These are phyloP conservation scores for Albifimbria verrucaria DNA, from an alignment of 2,329 filamentous ascomycete species.

Conservation along the genomic window DNA sequence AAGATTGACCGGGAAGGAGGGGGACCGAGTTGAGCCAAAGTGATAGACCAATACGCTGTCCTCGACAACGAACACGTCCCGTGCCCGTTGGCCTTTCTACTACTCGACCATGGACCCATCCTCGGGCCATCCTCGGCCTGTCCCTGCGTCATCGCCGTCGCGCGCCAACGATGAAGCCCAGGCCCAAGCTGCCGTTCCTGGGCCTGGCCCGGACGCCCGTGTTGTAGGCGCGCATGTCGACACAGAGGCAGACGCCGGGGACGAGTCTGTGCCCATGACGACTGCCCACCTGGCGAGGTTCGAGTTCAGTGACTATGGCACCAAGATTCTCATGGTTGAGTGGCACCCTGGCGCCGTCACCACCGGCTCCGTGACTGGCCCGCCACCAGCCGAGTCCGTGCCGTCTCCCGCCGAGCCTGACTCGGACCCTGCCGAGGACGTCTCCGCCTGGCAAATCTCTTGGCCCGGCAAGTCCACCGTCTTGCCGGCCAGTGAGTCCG, in stretches of 20 bases:
- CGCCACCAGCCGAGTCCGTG: slow-evolving; percentile 8
- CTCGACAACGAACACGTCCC: too few relatives aligned
- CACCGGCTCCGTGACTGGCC: slow-evolving; percentile 4
- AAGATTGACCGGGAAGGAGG: too few relatives aligned
- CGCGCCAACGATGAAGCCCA: neutral
- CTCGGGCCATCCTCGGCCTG: slow-evolving; percentile 30
- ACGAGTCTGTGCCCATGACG: slow-evolving; percentile 12
- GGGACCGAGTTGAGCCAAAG: too few relatives aligned
- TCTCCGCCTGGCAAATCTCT: slow-evolving; percentile 66
- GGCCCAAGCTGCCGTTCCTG: too few relatives aligned
- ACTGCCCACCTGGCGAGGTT: slow-evolving; percentile 61
- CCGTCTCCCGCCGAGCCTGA: slow-evolving; percentile 13
- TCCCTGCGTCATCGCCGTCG: slow-evolving; percentile 3
- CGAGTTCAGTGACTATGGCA: slow-evolving; percentile 84
- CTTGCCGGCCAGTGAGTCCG: slow-evolving; percentile 53
- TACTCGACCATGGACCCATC: slow-evolving; percentile 26
- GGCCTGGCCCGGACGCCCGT: neutral
- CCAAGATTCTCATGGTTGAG: slow-evolving; percentile 90
- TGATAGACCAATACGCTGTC: too few relatives aligned
- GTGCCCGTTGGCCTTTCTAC: too few relatives aligned
- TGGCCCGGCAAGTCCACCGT: slow-evolving; percentile 80
- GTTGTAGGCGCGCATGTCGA: neutral
- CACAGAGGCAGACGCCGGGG: neutral
- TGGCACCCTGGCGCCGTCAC: slow-evolving; percentile 57
- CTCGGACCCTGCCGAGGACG: slow-evolving; percentile 11